Conservation (phyloP, 345 rosid species). For the Salix dunnii region DNA sequence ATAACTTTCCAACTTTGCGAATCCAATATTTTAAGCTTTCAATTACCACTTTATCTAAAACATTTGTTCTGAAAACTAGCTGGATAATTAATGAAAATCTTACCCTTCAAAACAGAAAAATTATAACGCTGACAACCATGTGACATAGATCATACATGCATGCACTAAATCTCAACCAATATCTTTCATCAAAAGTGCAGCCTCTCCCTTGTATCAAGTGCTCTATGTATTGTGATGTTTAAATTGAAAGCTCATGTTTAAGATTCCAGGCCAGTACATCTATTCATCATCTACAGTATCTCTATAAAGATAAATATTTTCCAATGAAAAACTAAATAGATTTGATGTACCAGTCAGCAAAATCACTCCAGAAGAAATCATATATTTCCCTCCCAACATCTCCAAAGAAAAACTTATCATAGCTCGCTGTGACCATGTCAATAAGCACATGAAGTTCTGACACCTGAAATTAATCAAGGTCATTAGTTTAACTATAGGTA, state of each 20-base stretch:
- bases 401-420: constrained; percentile 83
- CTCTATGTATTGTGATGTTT: neutral
- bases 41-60: neutral
- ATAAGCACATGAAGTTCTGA: constrained; percentile 88
- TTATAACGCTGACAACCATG: neutral
- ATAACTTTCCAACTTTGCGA: too few relatives aligned
- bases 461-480: constrained; percentile 44
- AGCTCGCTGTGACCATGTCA: constrained; percentile 74
- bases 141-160: neutral
- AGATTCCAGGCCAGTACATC: neutral
- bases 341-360: constrained; percentile 79
- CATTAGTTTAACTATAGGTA: neutral
- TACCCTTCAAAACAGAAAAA: neutral
- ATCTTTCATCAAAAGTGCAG: neutral
- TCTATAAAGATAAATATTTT: neutral
- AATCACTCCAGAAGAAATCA: constrained; percentile 97
- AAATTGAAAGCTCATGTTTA: neutral
- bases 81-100: neutral
- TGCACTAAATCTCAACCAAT: neutral
- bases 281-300: neutral
- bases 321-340: neutral
- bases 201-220: neutral
- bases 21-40: neutral
- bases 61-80: neutral
- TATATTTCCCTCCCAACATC: constrained; percentile 91